Evolutionary conservation across 192 early-diverging fungal genomes (phyloP), one percentile per base, ranked within the genome.

Genomic region (Backusella sp.): DNA sequence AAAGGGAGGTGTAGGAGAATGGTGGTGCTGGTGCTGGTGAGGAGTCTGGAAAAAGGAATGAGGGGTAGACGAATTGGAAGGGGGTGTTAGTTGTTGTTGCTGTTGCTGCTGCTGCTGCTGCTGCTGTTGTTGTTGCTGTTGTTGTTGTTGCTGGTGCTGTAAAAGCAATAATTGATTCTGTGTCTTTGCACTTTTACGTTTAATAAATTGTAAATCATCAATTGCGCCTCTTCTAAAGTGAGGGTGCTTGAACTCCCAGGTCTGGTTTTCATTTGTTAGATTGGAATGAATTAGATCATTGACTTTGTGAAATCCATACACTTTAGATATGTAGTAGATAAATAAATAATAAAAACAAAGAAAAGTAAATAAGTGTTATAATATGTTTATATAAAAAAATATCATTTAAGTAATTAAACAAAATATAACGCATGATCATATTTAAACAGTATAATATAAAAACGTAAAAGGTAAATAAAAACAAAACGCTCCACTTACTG

Each of bases 221-320:
- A 84, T 83, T 15, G 79, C 80, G 36, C 92, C 92, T 77, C 89
- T 86, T 80, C 91, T 92, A 74, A 96, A 96, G 26, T 90, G 86
- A 0, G 92, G 93, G 73, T 96, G 95, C 77, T 91, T 90, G 76
- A 96, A 96, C 78, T 96, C 93, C 94, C 95, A 95, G 1, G 92
- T 89, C 83, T 95, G 90, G 46, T 75, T 87, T 75, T 90, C 88
- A 74, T 80, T 86, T 73, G 77, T 80, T 73, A 70, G 84, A 79
- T 84, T 88, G 62, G 77, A 85, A 68, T 88, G 80, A 49, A 86
- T 69, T 72, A 86, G 82, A 69, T 62, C 52, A 36, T 53, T 26
- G 7, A 73, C 56, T 62, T 73, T 73, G 7, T 59, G 72, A 62
- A 73, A 73, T 17, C 72, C 72, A 41, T 73, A 73, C 36, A 73